Percentiles rank a stretch among this genome's conserved stretches.
Conservation (phyloP, 805 yeast species). For the Nakazawaea ernobii region DNA sequence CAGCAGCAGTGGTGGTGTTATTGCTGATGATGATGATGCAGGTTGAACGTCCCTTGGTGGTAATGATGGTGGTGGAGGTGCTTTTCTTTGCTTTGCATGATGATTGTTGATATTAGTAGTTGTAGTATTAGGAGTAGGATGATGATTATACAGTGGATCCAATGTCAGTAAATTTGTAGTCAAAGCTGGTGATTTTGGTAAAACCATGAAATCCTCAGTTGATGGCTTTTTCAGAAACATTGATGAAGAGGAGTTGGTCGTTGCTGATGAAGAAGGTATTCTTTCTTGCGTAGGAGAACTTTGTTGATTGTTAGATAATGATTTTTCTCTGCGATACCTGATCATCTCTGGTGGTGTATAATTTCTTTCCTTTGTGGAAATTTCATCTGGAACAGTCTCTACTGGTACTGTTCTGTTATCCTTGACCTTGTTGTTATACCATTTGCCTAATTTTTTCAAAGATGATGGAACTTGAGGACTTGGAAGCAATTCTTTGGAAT, state of each 20-base stretch:
- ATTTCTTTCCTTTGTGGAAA: constrained; percentile 8
- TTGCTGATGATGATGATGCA: too few species aligned
- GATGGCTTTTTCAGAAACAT: not conserved
- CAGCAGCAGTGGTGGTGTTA: too few species aligned
- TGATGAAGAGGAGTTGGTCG: not conserved
- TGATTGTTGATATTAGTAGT: too few species aligned
- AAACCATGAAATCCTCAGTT: not conserved
- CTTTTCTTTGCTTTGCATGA: too few species aligned
- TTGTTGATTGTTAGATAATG: not conserved
- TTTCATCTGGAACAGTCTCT: constrained; percentile 9
- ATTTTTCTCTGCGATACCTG: constrained; percentile 17
- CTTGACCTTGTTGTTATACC: constrained; percentile 53
- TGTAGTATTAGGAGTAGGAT: too few species aligned
- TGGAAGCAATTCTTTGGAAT: constrained; percentile 13
- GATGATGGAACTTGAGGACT: constrained; percentile 30
- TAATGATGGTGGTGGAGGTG: too few species aligned
- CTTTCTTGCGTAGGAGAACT: too few species aligned
- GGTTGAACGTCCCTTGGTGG: too few species aligned
- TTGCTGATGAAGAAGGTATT: too few species aligned
- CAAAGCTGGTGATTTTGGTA: not conserved
- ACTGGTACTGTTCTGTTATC: constrained; percentile 6
- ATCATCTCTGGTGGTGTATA: constrained; percentile 61
- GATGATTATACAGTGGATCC: not conserved
- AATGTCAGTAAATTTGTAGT: not conserved
- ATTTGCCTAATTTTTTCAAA: constrained; percentile 56